A percentile compares a stretch with the other conserved stretches of the same genome.
These are phyloP conservation scores for Candolleomyces eurysporus DNA, from an alignment of 768 basidiomycete genomes.

Conservation along the genomic window DNA sequence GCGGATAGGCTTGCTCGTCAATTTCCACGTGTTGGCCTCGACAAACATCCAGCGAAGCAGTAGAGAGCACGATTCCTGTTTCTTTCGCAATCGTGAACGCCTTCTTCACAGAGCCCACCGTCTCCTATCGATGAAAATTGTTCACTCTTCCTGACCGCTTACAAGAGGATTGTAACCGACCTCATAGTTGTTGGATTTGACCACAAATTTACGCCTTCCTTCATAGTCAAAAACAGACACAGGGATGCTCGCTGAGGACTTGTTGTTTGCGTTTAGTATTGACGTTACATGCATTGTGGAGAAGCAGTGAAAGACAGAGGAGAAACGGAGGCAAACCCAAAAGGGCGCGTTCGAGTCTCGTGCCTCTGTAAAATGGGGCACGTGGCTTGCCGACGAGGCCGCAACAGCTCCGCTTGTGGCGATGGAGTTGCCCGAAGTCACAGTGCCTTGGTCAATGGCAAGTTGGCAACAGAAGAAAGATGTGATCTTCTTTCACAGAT, in stretches of 20 bases:
- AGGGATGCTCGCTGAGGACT: neutral
- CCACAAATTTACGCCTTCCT: neutral
- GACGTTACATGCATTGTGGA: neutral
- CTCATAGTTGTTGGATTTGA: slow-evolving; percentile 2
- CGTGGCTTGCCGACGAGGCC: no score
- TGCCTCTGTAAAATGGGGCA: no score
- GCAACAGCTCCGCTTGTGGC: neutral
- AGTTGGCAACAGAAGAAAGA: neutral
- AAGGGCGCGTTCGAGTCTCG: no score
- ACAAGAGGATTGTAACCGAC: neutral
- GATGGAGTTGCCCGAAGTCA: neutral
- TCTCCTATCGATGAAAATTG: neutral
- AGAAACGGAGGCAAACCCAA: neutral
- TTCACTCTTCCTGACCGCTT: neutral
- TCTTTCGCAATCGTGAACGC: neutral
- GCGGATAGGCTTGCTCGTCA: slow-evolving; percentile 1
- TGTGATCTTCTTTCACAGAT: neutral
- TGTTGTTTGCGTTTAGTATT: neutral
- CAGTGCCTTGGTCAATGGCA: neutral
- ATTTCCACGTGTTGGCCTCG: slow-evolving; percentile 7
- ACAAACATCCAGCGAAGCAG: slow-evolving; percentile 6
- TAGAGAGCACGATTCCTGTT: neutral
- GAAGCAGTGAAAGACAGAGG: neutral
- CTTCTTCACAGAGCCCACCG: neutral
- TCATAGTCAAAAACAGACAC: neutral